Evolutionary conservation across 2,329 filamentous ascomycete genomes (phyloP), one percentile per base, ranked within the genome.

Genomic region (Trichoderma arundinaceum): DNA sequence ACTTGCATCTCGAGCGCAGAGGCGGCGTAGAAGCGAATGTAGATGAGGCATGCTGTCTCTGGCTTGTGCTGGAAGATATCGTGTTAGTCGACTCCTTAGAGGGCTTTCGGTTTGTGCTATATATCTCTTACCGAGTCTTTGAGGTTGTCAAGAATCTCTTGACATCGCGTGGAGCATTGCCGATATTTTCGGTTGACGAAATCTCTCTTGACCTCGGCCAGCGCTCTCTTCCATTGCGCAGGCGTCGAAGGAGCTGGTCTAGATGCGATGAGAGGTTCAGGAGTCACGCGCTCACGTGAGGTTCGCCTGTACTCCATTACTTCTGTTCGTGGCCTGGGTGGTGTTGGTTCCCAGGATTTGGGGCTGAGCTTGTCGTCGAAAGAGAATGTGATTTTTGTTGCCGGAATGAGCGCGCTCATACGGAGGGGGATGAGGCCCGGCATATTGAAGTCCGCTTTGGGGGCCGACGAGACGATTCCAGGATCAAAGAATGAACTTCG

Each of bases 11-110:
- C 86, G 48, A 86, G 79, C 13, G 85, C 83, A n/a, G 80, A 82
- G 19, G 86, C 86, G n/a, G 85, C 85, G 68, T 87, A 88, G 72
- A 88, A 87, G 72, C 86, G 82, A 6, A 88, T 78, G 67, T 86
- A 87, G 69, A 88, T 83, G 39, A 86, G 77, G 71, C 87, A 83
- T 7, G 83, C 77, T 1, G 84, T 82, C 71, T 86, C 83, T 19
- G 83, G 76, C 58, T 65, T 61, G 35, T 64, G 22, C 60, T 65
- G 13, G 19, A 17, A 22, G 28, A 35, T 1, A 22, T 51, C 17
- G 43, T 54, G 35, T 66, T 44, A 56, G 49, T 44, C 7, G 9
- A 48, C 19, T 17, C 22, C 44, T 17, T 35, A 22, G 15, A 52
- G 15, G 8, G n/a, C 10, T 4, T 15, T 9, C 7, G 1, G 9